Conservation (phyloP, 2,329 filamentous ascomycete genomes). For the Teratosphaeria epicoccoides region DNA sequence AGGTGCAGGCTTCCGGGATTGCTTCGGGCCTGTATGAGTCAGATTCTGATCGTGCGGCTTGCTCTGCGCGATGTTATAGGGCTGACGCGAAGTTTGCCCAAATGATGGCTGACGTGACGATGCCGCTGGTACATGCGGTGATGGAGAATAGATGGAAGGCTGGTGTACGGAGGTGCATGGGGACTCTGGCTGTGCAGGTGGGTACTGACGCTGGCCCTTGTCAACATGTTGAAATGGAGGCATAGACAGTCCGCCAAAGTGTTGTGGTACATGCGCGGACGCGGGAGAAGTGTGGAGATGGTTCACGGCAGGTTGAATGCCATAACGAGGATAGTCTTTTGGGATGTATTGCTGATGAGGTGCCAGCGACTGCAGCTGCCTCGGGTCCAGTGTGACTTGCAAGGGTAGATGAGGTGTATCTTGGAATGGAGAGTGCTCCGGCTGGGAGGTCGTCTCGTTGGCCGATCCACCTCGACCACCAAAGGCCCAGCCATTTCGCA, state of each 20-base stretch:
- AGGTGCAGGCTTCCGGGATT: constrained; percentile 16
- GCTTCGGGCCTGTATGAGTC: constrained; percentile 19
- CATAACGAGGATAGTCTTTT: not conserved
- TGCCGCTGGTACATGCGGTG: not conserved
- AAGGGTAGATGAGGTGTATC: not conserved
- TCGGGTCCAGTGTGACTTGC: not conserved
- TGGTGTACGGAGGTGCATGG: not conserved
- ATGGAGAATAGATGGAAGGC: not conserved
- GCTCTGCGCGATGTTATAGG: not conserved
- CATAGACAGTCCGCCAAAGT: not conserved
- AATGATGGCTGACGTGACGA: not conserved
- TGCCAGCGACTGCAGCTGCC: not conserved
- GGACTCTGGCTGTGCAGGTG: not conserved
- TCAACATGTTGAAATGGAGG: not conserved
- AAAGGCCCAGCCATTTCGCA: not conserved
- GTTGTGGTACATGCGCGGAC: not conserved
- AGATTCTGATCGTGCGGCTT: constrained; percentile 1
- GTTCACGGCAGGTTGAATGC: constrained; percentile 3
- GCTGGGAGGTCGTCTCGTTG: not conserved
- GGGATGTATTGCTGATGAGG: not conserved
- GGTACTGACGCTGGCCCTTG: not conserved
- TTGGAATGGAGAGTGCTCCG: not conserved
- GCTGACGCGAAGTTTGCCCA: not conserved
- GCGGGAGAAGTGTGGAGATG: not conserved
- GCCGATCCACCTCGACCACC: not conserved